Evolutionary conservation across 164 flowering plant genomes (phyloP).

Genomic region (Liquidambar formosana): DNA sequence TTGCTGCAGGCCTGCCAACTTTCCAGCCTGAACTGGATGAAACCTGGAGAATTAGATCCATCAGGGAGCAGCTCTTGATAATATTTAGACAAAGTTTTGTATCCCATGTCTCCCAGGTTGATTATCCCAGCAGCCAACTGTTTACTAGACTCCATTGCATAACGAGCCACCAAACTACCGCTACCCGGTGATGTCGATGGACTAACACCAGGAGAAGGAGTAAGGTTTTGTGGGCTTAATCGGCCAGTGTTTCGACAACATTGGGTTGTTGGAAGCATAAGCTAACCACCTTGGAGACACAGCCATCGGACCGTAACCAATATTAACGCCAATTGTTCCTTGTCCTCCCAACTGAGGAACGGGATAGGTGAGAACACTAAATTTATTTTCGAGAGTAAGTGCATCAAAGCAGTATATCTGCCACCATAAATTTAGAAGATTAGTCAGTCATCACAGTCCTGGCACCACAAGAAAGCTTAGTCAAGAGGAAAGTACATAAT

Average conservation of each 20-base stretch:
- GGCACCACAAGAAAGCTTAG: background rate
- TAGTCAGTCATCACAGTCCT: background rate
- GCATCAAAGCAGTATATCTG: slow-evolving; percentile 79
- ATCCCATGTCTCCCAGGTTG: slow-evolving; percentile 64
- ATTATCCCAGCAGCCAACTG: slow-evolving; percentile 61
- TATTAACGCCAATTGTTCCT: slow-evolving; percentile 41
- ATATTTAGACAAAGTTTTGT: slow-evolving; percentile 57
- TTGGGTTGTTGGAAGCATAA: slow-evolving; percentile 49
- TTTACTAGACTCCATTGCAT: slow-evolving; percentile 67
- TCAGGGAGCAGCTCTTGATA: slow-evolving; percentile 81
- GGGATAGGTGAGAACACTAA: slow-evolving; percentile 62
- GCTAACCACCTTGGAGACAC: slow-evolving; percentile 76
- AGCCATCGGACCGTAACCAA: slow-evolving; percentile 71
- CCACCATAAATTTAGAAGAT: slow-evolving; percentile 10
- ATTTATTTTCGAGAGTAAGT: slow-evolving; percentile 52
- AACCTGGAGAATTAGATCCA: slow-evolving; percentile 68
- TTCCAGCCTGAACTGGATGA: slow-evolving; percentile 69
- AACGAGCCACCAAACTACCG: slow-evolving; percentile 52
- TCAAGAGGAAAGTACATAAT: background rate
- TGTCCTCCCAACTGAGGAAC: slow-evolving; percentile 47
- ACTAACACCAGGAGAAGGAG: slow-evolving; percentile 51
- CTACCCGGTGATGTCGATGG: slow-evolving; percentile 52
- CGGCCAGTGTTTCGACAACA: slow-evolving; percentile 44
- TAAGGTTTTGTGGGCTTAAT: slow-evolving; percentile 51
- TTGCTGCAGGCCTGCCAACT: slow-evolving; percentile 44